phyloP scores from a whole-genome alignment of 2,329 filamentous ascomycete species.

The Penicillium sp. region DNA sequence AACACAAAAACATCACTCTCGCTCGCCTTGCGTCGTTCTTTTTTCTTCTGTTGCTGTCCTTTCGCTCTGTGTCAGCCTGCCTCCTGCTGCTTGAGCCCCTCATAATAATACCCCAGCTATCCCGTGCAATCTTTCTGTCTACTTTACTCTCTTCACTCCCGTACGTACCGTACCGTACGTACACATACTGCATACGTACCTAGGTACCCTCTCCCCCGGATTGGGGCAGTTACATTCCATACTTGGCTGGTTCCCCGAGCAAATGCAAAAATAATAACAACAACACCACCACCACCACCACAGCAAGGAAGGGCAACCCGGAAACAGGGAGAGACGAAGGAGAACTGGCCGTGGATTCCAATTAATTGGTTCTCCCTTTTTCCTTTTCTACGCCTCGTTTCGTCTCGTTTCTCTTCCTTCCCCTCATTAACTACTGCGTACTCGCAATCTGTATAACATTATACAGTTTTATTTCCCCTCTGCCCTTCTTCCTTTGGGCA shows the following conservation, averaged over 20 bases:
- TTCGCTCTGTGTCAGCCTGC: no score
- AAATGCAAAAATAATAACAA: slow-evolving; percentile 6
- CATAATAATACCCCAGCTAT: background rate
- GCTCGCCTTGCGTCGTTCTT: background rate
- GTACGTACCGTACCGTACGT: background rate
- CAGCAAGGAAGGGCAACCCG: background rate
- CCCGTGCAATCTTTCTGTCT: background rate
- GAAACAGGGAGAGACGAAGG: background rate
- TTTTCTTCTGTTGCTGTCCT: background rate
- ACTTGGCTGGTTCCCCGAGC: slow-evolving; percentile 11
- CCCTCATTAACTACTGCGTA: background rate
- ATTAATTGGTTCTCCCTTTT: background rate
- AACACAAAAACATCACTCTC: background rate
- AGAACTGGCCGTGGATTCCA: background rate
- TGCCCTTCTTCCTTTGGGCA: slow-evolving; percentile 4
- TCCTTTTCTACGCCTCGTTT: background rate
- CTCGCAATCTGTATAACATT: background rate
- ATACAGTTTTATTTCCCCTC: background rate
- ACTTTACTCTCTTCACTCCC: background rate
- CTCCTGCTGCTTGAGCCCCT: background rate
- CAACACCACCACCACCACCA: background rate
- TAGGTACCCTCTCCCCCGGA: no score
- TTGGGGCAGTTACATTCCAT: slow-evolving; percentile 10
- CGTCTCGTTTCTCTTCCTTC: background rate
- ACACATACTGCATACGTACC: no score